Conservation (phyloP, 2,329 filamentous ascomycete species). For the Colletotrichum magnum region DNA sequence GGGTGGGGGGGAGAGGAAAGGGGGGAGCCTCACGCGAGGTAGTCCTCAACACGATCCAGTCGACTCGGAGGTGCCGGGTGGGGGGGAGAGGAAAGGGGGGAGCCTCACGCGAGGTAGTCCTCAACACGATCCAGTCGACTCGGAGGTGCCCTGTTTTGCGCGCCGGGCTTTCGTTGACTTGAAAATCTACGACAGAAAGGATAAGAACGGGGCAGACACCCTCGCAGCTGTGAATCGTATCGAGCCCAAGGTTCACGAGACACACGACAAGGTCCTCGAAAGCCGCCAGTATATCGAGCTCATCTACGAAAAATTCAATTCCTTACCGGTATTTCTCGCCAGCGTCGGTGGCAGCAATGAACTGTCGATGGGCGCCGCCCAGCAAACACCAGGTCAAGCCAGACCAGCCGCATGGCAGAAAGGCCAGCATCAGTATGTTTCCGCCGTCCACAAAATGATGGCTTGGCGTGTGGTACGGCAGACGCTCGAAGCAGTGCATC, state of each 20-base stretch:
- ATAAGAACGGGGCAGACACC: conserved; percentile 74
- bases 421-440: conserved; percentile 26
- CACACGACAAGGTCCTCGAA: conserved; percentile 3
- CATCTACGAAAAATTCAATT: neutral
- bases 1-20: too few species aligned
- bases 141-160: too few species aligned
- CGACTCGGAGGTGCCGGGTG: too few species aligned
- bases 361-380: conserved; percentile 33
- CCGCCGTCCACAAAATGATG: conserved; percentile 37
- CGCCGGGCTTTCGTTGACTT: neutral
- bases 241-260: conserved; percentile 68
- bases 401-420: conserved; percentile 4
- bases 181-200: conserved; percentile 61
- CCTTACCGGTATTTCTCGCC: too few species aligned
- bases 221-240: conserved; percentile 68
- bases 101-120: too few species aligned
- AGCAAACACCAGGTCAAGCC: conserved; percentile 37
- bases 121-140: too few species aligned
- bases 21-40: too few species aligned
- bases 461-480: conserved; percentile 39
- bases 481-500: conserved; percentile 26
- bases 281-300: neutral
- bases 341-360: conserved; percentile 19
- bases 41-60: too few species aligned
- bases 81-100: too few species aligned